phyloP scores from a whole-genome alignment of 768 basidiomycete genomes.

The Xerocomellus chrysenteron region DNA sequence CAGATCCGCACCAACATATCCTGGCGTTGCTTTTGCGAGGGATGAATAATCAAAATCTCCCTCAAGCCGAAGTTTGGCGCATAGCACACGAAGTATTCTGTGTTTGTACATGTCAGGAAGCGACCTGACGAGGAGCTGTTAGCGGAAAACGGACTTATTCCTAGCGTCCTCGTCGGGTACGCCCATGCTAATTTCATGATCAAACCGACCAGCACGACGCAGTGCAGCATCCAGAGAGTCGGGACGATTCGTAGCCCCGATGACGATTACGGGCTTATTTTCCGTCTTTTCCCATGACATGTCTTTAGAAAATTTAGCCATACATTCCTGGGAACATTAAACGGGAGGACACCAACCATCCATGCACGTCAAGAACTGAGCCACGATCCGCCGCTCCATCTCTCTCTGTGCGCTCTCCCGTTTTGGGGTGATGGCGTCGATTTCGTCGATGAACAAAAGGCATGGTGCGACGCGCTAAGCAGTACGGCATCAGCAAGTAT shows the following conservation, averaged over 20 bases:
- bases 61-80: conserved; percentile 76
- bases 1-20: conserved; percentile 95
- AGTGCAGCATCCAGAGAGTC: conserved; percentile 94
- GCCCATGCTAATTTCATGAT: conserved; percentile 97
- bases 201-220: conserved; percentile 90
- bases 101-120: not conserved
- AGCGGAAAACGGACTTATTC: conserved; percentile 62
- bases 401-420: conserved; percentile 96
- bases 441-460: conserved; percentile 95
- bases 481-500: not conserved
- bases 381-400: conserved; percentile 97
- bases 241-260: conserved; percentile 94
- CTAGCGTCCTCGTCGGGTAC: conserved; percentile 92
- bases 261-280: conserved; percentile 89
- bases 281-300: conserved; percentile 95
- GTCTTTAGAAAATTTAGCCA: conserved; percentile 49
- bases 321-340: not conserved
- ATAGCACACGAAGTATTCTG: conserved; percentile 88
- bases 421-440: conserved; percentile 97
- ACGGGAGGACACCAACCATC: conserved; percentile 64
- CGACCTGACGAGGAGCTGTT: not conserved
- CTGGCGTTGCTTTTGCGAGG: conserved; percentile 92
- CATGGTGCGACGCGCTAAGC: conserved; percentile 84
- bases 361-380: conserved; percentile 98
- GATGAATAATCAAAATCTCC: conserved; percentile 85